These are phyloP conservation scores for Typha latifolia DNA, from an alignment of 176 grass and related monocot genomes.

Conservation along the genomic window DNA sequence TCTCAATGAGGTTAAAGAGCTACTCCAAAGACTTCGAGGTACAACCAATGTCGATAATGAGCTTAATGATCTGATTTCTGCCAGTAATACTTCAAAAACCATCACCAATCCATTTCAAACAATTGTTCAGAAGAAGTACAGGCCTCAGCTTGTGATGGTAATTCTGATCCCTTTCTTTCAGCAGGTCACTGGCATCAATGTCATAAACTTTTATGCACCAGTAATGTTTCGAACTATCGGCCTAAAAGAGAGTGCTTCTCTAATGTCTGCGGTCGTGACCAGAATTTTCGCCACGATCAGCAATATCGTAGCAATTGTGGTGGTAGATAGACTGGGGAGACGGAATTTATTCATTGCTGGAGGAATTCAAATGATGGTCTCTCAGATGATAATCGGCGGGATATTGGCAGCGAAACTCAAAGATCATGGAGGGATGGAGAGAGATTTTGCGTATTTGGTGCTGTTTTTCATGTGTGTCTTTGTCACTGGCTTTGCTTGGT, in stretches of 20 bases:
- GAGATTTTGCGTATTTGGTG: constrained; percentile 39
- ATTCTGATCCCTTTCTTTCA: constrained; percentile 57
- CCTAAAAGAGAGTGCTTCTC: constrained; percentile 37
- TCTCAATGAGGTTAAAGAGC: constrained; percentile 27
- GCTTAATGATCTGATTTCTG: constrained; percentile 61
- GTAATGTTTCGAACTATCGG: constrained; percentile 62
- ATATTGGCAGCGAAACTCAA: constrained; percentile 55
- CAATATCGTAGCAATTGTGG: constrained; percentile 56
- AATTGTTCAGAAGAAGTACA: constrained; percentile 58
- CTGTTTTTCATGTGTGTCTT: constrained; percentile 55
- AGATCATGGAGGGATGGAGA: constrained; percentile 45
- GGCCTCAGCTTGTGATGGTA: constrained; percentile 60
- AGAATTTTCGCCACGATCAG: constrained; percentile 46
- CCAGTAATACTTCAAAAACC: constrained; percentile 35
- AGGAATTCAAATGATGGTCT: constrained; percentile 66
- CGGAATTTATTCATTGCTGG: constrained; percentile 48
- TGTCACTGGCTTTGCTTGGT: constrained; percentile 62
- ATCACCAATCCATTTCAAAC: constrained; percentile 33
- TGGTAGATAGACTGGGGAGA: constrained; percentile 52
- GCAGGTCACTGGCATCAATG: constrained; percentile 66
- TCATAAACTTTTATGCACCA: constrained; percentile 67
- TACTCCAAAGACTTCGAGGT: constrained; percentile 64
- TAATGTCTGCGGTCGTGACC: constrained; percentile 40
- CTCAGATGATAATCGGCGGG: constrained; percentile 35
- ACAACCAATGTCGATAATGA: constrained; percentile 48